Percentiles rank a stretch among this genome's conserved stretches.
These are phyloP conservation scores for Rhexocercosporidium sp. DNA, from an alignment of 2,329 filamentous ascomycete species.

Conservation along the genomic window DNA sequence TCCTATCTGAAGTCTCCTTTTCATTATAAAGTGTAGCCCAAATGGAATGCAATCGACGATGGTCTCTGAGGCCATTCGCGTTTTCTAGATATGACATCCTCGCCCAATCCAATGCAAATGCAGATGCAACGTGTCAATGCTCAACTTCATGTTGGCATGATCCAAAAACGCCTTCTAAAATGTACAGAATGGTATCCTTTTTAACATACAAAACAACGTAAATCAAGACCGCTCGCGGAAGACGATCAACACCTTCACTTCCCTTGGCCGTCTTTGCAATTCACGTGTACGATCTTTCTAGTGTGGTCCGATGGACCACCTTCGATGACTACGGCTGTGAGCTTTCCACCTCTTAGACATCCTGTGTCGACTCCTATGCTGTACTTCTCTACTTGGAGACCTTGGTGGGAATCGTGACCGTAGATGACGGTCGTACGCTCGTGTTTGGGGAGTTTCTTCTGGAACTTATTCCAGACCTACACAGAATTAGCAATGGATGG, in stretches of 20 bases:
- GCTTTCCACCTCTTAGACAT: conserved; percentile 75
- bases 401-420: conserved; percentile 81
- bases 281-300: conserved; percentile 39
- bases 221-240: not conserved
- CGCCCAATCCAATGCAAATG: conserved; percentile 6
- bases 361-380: conserved; percentile 86
- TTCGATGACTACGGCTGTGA: conserved; percentile 80
- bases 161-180: conserved; percentile 6
- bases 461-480: conserved; percentile 60
- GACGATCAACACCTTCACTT: not conserved
- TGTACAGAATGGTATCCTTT: conserved; percentile 14
- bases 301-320: conserved; percentile 48
- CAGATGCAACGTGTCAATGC: not conserved
- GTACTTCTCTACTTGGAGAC: conserved; percentile 70
- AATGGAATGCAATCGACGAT: not conserved
- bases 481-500: conserved; percentile 23
- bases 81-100: not conserved
- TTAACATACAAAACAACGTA: not conserved
- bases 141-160: not conserved
- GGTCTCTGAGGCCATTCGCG: conserved; percentile 8
- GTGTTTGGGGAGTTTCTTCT: conserved; percentile 45
- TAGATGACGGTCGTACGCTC: conserved; percentile 75
- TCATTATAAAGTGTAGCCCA: not conserved
- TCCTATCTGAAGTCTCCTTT: not conserved
- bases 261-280: conserved; percentile 36